Base-by-base conservation (phyloP, 2,329 filamentous ascomycete species). In the Colletotrichum musicola region DNA sequence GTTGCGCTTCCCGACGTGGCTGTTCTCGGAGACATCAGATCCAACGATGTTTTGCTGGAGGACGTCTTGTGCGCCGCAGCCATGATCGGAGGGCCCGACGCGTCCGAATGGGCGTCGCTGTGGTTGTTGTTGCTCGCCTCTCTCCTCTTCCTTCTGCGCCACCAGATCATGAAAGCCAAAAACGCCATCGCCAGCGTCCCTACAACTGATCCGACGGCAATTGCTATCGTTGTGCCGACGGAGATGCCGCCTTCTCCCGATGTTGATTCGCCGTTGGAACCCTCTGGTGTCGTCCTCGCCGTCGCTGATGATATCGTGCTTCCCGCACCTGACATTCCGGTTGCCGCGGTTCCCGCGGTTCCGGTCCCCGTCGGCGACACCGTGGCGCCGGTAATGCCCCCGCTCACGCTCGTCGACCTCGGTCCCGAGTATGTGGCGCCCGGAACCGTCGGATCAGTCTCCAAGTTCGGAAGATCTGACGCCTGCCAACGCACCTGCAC, bases 401-500 rank as follows among this genome's bases (percentile, higher is more conserved):
- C 53, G 10, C 18, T 27, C 16, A 47, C 57, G 1, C 27, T 18
- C 6, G 65, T 55, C 27, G 65, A 49, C 13, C 27, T 16, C 12
- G 70, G 42, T 20, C 57, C 44, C 2, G 70, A 59, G 9, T 69
- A 72, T 9, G 51, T 72, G 22, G 64, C 53, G 13, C 72, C 72
- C n/a, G 72, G 60, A 9, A 68, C 68, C 10, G 71, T 72, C 30
- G 72, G 72, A 30, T 73, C 64, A 35, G 72, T 73, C 40, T 72
- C 62, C 22, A 73, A 38, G 16, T 62, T 70, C 18, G 61, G 62
- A 5, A 73, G 58, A 50, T 73, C 72, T 16, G 68, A 71, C 5
- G 61, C 57, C 54, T 64, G 68, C 72, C 72, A 73, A 27, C 72
- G 65, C n/a, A 73, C 72, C 49, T 73, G 71, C 12, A 73, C 51